Conservation (phyloP, 2,329 filamentous ascomycete species). For the Microcyclospora tardicrescens region DNA sequence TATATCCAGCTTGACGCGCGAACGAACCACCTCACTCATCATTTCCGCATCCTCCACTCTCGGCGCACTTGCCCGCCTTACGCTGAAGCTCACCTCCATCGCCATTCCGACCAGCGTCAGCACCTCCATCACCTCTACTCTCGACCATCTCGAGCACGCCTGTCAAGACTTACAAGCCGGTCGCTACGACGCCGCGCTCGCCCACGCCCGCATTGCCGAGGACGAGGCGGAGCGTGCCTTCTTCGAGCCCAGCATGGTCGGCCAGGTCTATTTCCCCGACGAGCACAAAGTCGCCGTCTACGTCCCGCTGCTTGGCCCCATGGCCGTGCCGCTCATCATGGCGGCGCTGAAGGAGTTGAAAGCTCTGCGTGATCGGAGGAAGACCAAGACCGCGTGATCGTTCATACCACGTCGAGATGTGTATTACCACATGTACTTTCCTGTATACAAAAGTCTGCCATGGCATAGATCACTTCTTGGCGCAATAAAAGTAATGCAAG, state of each 20-base stretch:
- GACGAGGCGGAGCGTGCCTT: slow-evolving; percentile 84
- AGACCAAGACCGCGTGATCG: background rate
- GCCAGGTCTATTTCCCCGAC: slow-evolving; percentile 94
- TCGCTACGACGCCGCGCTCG: slow-evolving; percentile 52
- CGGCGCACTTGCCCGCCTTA: slow-evolving; percentile 80
- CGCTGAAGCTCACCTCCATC: slow-evolving; percentile 72
- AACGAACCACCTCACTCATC: slow-evolving; percentile 72
- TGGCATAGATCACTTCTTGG: too few relatives aligned
- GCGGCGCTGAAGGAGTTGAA: slow-evolving; percentile 68
- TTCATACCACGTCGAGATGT: too few relatives aligned
- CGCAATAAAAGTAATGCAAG: too few relatives aligned
- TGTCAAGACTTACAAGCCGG: slow-evolving; percentile 56
- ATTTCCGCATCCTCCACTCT: slow-evolving; percentile 85
- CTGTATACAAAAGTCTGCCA: too few relatives aligned
- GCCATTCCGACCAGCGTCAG: slow-evolving; percentile 81
- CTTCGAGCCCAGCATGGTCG: slow-evolving; percentile 98
- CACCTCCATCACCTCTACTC: slow-evolving; percentile 67
- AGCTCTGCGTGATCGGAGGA: background rate
- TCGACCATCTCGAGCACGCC: slow-evolving; percentile 62
- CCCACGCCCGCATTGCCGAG: slow-evolving; percentile 74
- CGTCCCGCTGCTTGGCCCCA: slow-evolving; percentile 74
- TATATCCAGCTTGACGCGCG: slow-evolving; percentile 70
- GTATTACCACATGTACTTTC: too few relatives aligned
- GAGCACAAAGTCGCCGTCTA: slow-evolving; percentile 98
- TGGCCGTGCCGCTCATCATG: slow-evolving; percentile 81